Conservation (phyloP, 2,329 filamentous ascomycete species). For the Verticillium longisporum region DNA sequence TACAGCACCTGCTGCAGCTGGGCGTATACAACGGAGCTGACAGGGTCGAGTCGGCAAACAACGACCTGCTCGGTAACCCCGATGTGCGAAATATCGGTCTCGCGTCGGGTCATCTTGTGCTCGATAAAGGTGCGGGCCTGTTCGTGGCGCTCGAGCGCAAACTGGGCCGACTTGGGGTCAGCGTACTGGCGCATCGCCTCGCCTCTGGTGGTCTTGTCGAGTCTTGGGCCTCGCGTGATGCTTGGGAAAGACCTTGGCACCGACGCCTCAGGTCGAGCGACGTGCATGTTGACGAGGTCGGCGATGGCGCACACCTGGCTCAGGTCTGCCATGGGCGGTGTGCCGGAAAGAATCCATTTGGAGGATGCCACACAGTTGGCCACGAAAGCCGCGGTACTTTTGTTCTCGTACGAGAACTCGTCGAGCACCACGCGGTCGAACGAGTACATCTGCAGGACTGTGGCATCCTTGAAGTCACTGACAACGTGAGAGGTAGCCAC, state of each 20-base stretch:
- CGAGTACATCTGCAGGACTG: slow-evolving; percentile 27
- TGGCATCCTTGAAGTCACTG: not conserved
- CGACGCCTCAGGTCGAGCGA: slow-evolving; percentile 26
- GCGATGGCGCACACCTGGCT: slow-evolving; percentile 27
- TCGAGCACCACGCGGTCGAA: slow-evolving; percentile 33
- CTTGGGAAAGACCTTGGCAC: slow-evolving; percentile 26
- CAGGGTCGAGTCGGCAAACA: slow-evolving; percentile 16
- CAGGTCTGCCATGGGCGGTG: slow-evolving; percentile 28
- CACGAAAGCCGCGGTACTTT: slow-evolving; percentile 23
- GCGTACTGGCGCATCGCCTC: slow-evolving; percentile 25
- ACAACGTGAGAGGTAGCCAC: not conserved
- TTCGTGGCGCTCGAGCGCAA: slow-evolving; percentile 25
- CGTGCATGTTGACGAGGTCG: slow-evolving; percentile 26
- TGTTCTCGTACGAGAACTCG: slow-evolving; percentile 34
- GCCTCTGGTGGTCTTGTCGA: slow-evolving; percentile 18
- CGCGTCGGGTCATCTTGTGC: slow-evolving; percentile 23
- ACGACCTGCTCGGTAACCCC: slow-evolving; percentile 15
- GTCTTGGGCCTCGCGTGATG: slow-evolving; percentile 24
- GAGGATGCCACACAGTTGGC: slow-evolving; percentile 19
- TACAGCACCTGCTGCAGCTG: slow-evolving; percentile 21
- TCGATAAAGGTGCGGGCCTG: slow-evolving; percentile 23
- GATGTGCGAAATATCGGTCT: slow-evolving; percentile 17
- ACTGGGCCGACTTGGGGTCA: slow-evolving; percentile 24
- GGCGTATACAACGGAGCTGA: slow-evolving; percentile 18
- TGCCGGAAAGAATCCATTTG: slow-evolving; percentile 38